Evolutionary conservation across 202 grass and related monocot genomes (phyloP).

Genomic region (Schoenoplectus tabernaemontani): DNA sequence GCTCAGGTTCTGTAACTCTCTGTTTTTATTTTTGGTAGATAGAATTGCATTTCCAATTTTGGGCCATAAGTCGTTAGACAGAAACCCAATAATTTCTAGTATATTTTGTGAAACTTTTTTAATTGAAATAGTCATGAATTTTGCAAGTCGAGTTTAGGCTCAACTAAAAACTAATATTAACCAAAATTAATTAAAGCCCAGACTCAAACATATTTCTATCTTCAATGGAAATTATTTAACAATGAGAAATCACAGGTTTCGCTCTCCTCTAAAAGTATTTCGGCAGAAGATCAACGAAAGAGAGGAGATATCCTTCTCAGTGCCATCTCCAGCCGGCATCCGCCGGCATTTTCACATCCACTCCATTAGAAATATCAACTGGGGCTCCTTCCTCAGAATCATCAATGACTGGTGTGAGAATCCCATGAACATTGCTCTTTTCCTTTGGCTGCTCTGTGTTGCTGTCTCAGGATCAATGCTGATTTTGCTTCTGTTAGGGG

Average conservation of each 20-base stretch:
- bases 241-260: not conserved
- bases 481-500: conserved; percentile 47
- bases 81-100: too few relatives aligned
- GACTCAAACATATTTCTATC: not conserved
- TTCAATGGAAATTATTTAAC: not conserved
- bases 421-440: conserved; percentile 63
- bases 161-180: too few relatives aligned
- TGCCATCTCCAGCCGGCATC: not conserved
- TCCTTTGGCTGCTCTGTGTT: conserved; percentile 56
- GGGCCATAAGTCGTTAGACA: too few relatives aligned
- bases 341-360: conserved; percentile 10
- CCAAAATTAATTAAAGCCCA: not conserved
- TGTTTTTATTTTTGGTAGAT: too few relatives aligned
- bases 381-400: conserved; percentile 14
- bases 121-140: too few relatives aligned
- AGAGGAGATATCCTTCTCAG: conserved; percentile 1
- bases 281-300: conserved; percentile 10
- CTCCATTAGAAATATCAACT: conserved; percentile 26
- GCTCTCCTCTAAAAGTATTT: conserved; percentile 14
- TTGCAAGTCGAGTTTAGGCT: too few relatives aligned
- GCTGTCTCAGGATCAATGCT: conserved; percentile 49
- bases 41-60: not conserved
- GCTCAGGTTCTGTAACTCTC: conserved; percentile 10
- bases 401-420: conserved; percentile 41
- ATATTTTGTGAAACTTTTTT: too few relatives aligned